Base-by-base conservation (phyloP, 345 rosid genomes). In the Anastatica hierochuntica region DNA sequence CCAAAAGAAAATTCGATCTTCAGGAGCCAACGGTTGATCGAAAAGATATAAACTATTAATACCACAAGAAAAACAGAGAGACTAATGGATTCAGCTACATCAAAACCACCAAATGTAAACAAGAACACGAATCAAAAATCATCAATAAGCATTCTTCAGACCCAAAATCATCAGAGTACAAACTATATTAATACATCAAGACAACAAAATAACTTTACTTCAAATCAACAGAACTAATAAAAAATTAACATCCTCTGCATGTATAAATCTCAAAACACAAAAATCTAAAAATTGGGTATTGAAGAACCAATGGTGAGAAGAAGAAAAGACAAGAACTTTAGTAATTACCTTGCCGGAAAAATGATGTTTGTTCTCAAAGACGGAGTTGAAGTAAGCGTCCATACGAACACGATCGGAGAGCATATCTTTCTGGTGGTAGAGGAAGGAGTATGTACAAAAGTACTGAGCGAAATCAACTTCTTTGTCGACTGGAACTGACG, bases 361-460 rank as follows among this genome's bases (percentile, higher is more conserved):
- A 39, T 92, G 96, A 64, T 73, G 80, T 27, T 77, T 82, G 80
- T 92, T 92, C 61, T 72, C 56, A 61, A 83, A 83, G 59, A 92
- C 71, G 42, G 98, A 63, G 61, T 76, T 75, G 75, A 23, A 83
- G 69, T 92, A 92, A 12, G 98, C 95, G 70, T 92, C 94, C 96
- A 92, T 92, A 70, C 98, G 96, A 29, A 92, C 95, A 58, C 90
- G 80, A 69, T 92, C 98, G 36, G 82, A 83, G 63, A 92, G 96
- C 98, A 92, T 92, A 58, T 92, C 96, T 43, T 92, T 88, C 77
- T 92, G 98, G 81, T 92, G 98, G 72, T 79, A 88, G 33, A 92
- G 88, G 48, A 73, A 88, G 10, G 95, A 73, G 66, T 88, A 88
- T 2, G 94, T 81, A 68, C 98, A 88, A 72, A 88, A 92, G 64